A percentile compares a stretch with the other conserved stretches of the same genome.
phyloP scores from a whole-genome alignment of 495 filamentous ascomycete species.

The Halenospora varia region DNA sequence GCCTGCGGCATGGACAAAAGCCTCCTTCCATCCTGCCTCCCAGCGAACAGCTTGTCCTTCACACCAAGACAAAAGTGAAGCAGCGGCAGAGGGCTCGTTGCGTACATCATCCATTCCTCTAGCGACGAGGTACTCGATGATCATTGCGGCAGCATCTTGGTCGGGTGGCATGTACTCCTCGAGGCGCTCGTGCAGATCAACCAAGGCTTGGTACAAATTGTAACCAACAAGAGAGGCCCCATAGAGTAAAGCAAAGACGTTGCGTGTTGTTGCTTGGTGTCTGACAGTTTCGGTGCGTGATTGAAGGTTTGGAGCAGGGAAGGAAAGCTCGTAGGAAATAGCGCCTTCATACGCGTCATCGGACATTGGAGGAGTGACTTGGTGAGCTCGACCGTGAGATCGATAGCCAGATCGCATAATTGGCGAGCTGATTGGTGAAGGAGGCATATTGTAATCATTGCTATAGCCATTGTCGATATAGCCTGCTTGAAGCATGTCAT shows the following conservation, averaged over 20 bases:
- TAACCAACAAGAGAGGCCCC: conserved; percentile 54
- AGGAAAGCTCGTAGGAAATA: conserved; percentile 56
- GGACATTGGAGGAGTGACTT: conserved; percentile 39
- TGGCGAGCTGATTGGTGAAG: conserved; percentile 39
- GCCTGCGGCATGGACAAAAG: conserved; percentile 63
- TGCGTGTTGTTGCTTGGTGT: conserved; percentile 57
- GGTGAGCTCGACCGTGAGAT: conserved; percentile 7
- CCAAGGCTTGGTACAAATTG: conserved; percentile 53
- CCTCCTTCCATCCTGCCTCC: conserved; percentile 63
- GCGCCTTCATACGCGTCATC: conserved; percentile 44
- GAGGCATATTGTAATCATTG: conserved; percentile 30
- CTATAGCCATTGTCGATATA: conserved; percentile 41
- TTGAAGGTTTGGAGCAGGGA: conserved; percentile 43
- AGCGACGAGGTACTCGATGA: conserved; percentile 52
- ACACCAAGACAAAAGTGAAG: conserved; percentile 60
- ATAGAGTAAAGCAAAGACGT: conserved; percentile 59
- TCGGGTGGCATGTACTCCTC: conserved; percentile 47
- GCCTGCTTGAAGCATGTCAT: conserved; percentile 48
- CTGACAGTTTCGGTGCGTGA: conserved; percentile 43
- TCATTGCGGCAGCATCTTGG: conserved; percentile 40
- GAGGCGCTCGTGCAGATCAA: conserved; percentile 52
- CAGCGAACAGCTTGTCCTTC: conserved; percentile 57
- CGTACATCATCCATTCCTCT: conserved; percentile 64
- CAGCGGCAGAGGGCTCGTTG: conserved; percentile 56
- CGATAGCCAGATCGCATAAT: conserved; percentile 27